Conservation (phyloP, 768 basidiomycete genomes). For the Pleurotus citrinopileatus region DNA sequence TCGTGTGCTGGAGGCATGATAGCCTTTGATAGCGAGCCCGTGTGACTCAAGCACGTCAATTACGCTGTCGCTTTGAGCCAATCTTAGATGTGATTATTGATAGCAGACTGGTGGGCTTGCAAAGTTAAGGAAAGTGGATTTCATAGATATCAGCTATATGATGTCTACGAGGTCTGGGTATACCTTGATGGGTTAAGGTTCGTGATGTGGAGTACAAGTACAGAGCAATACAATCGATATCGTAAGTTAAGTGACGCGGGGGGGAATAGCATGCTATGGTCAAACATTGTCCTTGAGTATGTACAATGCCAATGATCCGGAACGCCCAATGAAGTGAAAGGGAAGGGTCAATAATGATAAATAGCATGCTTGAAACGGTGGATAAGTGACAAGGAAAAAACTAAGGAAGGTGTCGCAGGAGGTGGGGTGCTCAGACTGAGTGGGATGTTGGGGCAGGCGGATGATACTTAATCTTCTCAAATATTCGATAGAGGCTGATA, state of each 20-base stretch:
- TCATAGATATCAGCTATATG: background rate
- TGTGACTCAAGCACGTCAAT: conserved; percentile 6
- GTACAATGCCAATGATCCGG: background rate
- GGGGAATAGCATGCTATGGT: background rate
- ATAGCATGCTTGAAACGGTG: background rate
- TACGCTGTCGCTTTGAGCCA: too few species aligned
- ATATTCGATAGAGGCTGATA: conserved; percentile 82
- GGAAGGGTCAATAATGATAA: conserved; percentile 5
- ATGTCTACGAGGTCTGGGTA: background rate
- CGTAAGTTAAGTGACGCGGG: background rate
- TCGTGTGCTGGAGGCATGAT: background rate
- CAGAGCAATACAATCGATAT: conserved; percentile 8
- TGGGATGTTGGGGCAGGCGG: conserved; percentile 27
- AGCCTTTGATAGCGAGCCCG: background rate
- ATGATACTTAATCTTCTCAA: conserved; percentile 85
- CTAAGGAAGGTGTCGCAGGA: too few species aligned
- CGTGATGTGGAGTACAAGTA: background rate
- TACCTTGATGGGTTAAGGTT: background rate
- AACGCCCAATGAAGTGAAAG: background rate
- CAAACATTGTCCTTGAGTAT: conserved; percentile 13
- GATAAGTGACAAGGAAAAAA: background rate
- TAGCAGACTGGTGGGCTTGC: background rate
- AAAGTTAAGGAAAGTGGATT: background rate
- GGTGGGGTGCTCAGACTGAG: background rate
- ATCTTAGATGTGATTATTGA: background rate